Base-by-base conservation (phyloP, 371 early-diverging fungal genomes). In the Rhizomucor pusillus region DNA sequence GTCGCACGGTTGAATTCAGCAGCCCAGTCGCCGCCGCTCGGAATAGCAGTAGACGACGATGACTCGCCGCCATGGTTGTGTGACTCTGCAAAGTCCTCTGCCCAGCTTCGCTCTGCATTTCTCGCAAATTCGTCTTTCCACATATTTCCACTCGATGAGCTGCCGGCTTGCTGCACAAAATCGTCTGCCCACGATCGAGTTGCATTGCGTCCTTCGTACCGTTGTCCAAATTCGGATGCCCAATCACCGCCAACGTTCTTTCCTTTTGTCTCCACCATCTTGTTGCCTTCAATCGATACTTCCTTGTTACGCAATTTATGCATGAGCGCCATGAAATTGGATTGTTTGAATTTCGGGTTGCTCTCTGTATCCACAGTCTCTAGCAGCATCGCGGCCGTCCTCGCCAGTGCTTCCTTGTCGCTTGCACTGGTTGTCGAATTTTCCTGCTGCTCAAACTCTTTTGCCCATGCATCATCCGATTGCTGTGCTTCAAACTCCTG, bases 321-420 rank as follows among this genome's bases (percentile, higher is more conserved):
- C 94, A 98, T 95, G 62, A 97, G 80, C 18, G 80, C 79, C 79
- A 97, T 69, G 59, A 98, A 98, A 43, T 90, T 85, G 4, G 94
- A 95, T 46, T 89, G 79, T 60, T 90, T 89, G 62, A 98, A 93
- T 66, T 97, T 96, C 18, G 95, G 93, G 47, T 94, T 94, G 47
- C 77, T 67, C 4, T 89, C 77, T 12, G 66, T 69, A 45, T 85
- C 80, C 5, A 96, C 89, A 6, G 90, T 81, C 43, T 90, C 87
- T 10, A 96, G 60, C 12, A 95, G 74, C 63, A 88, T 74, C 11
- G 87, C 90, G 4, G 98, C 98, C 1, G 93, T 90, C 48, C 81
- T 80, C 2, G 95, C 88, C 18, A 97, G 77, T 7, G 88, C 89
- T 66, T 93, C 86, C 43, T 64, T 59, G 6, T 52, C 59, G 7